Base-by-base conservation (phyloP, 371 early-diverging fungal species). In the Ordospora pajunii region DNA sequence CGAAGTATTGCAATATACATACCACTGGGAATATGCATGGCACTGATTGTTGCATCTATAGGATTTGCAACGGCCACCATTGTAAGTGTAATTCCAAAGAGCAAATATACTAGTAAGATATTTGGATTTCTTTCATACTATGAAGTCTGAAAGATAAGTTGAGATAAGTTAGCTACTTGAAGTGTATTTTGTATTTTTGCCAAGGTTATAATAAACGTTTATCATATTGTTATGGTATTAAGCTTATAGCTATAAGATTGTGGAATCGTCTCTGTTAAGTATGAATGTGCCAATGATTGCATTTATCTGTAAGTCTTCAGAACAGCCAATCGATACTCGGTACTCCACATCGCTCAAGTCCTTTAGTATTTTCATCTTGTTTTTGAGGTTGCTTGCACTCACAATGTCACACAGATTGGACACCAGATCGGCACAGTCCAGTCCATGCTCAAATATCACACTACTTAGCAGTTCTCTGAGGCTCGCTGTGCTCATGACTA, bases 271-370 rank as follows among this genome's bases (percentile, higher is more conserved):
- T 52, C 78, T 62, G 11, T 70, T 67, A 0, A 70, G n/a, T 17
- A 75, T 53, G 73, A 84, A 84, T 21, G 50, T 64, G 11, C 75
- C 50, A 32, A 82, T 70, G 19, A 80, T 44, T 25, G 73, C 80
- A 66, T 76, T 79, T 21, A 76, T 58, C 42, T 85, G 86, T 40
- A 85, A 50, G n/a, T 63, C 48, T 52, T 85, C 80, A 54, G 45
- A 67, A 62, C 84, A 84, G 22, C 84, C 86, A 4, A 70, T 21
- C 19, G 69, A 23, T 22, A 76, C 43, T 27, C 82, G 37, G 42
- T 74, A 63, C 71, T 85, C 84, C 11, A 84, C 79, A 19, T 79
- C 81, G 32, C 74, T 66, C 17, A 85, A 23, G 14, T 68, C 19
- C 22, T 78, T 70, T 23, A 82, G 58, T 22, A 81, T 81, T 63